phyloP scores from a whole-genome alignment of 163 green algal species.

The Scenedesmus sp. region DNA sequence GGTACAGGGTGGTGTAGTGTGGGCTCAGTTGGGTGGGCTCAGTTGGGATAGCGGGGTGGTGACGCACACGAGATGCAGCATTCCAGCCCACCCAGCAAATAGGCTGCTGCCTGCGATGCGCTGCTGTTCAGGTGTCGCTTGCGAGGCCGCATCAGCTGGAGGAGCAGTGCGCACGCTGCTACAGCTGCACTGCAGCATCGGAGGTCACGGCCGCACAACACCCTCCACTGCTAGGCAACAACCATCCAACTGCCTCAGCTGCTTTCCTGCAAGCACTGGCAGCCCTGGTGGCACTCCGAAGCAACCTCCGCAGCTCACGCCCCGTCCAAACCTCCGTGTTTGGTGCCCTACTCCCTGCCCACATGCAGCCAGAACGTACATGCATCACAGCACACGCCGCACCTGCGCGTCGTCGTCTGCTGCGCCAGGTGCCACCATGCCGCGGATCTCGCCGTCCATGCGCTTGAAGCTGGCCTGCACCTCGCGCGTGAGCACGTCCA shows the following conservation, averaged over 20 bases:
- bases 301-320: neutral
- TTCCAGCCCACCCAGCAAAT: no score
- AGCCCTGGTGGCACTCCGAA: neutral
- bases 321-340: neutral
- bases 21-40: no score
- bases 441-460: constrained; percentile 59
- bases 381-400: neutral
- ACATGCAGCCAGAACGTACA: neutral
- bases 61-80: no score
- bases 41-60: no score
- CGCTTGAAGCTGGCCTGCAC: constrained; percentile 61
- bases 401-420: constrained; percentile 47
- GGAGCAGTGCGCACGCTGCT: neutral
- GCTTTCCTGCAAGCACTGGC: neutral
- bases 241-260: neutral
- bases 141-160: neutral
- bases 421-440: constrained; percentile 37
- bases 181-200: neutral
- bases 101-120: no score
- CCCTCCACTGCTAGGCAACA: neutral
- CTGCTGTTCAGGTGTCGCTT: no score
- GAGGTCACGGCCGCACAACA: neutral
- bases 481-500: constrained; percentile 63
- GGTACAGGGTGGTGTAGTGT: no score
- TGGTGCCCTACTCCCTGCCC: neutral